phyloP scores from a whole-genome alignment of 2,329 filamentous ascomycete species.

The Aureobasidium sp. region DNA sequence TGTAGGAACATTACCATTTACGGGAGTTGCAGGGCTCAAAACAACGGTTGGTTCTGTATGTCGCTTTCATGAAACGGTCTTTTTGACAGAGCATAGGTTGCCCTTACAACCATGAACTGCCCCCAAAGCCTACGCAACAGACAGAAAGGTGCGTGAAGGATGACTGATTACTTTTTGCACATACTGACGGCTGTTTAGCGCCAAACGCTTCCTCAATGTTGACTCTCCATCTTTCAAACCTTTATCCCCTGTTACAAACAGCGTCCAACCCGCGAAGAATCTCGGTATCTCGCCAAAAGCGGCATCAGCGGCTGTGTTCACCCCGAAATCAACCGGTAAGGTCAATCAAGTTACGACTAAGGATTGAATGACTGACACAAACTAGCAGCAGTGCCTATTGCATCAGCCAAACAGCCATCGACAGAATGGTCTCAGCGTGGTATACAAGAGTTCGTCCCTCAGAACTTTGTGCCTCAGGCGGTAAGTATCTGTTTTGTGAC shows the following conservation, averaged over 20 bases:
- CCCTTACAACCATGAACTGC: constrained; percentile 79
- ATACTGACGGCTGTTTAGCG: neutral
- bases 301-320: constrained; percentile 82
- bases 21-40: constrained; percentile 85
- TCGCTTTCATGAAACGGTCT: neutral
- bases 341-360: neutral
- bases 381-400: constrained; percentile 37
- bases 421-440: constrained; percentile 44
- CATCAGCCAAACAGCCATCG: constrained; percentile 41
- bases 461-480: constrained; percentile 45
- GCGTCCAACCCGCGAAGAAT: constrained; percentile 52
- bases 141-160: constrained; percentile 46
- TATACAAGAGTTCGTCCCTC: constrained; percentile 49
- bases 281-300: constrained; percentile 80
- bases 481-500: neutral
- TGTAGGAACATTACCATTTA: constrained; percentile 93
- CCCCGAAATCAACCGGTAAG: constrained; percentile 50
- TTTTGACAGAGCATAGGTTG: constrained; percentile 47
- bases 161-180: neutral
- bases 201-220: constrained; percentile 59
- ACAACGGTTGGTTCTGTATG: constrained; percentile 52
- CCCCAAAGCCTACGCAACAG: constrained; percentile 48
- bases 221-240: constrained; percentile 96
- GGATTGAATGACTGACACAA: constrained; percentile 15
- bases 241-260: constrained; percentile 44